Evolutionary conservation across 108 stramenopile genomes (phyloP).

Genomic region (Skeletonema tropicum): DNA sequence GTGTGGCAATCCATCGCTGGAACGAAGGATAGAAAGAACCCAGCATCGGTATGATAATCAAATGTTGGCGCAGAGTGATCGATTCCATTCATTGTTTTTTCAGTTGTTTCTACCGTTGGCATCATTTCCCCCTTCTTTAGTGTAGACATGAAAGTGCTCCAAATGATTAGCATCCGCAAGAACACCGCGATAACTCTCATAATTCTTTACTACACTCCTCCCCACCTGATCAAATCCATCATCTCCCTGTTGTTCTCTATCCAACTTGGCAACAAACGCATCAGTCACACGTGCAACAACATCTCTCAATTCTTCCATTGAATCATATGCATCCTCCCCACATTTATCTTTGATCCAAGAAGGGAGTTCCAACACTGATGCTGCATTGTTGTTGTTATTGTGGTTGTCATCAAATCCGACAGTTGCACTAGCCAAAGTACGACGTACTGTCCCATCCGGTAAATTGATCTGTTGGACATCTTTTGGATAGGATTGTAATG

Average conservation of each 20-base stretch:
- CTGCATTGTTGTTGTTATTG: not conserved
- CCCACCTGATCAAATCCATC: not conserved
- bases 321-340: constrained; percentile 47
- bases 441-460: constrained; percentile 29
- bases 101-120: not conserved
- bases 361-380: constrained; percentile 32
- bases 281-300: constrained; percentile 56
- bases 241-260: constrained; percentile 23
- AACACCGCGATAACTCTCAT: constrained; percentile 42
- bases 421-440: constrained; percentile 43
- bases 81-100: not conserved
- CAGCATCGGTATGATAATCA: constrained; percentile 81
- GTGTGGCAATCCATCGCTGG: constrained; percentile 64
- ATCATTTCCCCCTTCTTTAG: constrained; percentile 27
- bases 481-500: constrained; percentile 11
- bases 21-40: constrained; percentile 78
- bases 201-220: constrained; percentile 10
- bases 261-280: constrained; percentile 56
- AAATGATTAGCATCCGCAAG: constrained; percentile 54
- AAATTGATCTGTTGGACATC: constrained; percentile 23
- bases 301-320: constrained; percentile 73
- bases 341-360: constrained; percentile 45
- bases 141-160: constrained; percentile 71
- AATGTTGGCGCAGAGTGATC: constrained; percentile 19
- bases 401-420: constrained; percentile 27